phyloP scores from a whole-genome alignment of 768 basidiomycete genomes.

The Rhodocollybia butyracea region DNA sequence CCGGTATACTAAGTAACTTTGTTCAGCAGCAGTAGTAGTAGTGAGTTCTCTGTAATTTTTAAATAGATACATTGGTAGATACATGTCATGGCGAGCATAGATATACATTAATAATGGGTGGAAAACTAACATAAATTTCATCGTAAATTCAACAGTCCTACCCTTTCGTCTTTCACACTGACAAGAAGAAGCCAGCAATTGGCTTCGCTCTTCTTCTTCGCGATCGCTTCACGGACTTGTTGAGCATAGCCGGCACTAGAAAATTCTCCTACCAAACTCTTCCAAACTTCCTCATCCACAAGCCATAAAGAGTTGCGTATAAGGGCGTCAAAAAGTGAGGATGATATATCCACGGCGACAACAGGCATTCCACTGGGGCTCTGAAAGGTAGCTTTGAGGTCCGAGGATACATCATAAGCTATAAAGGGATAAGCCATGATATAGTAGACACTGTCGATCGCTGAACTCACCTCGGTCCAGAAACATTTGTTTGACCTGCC shows the following conservation, averaged over 20 bases:
- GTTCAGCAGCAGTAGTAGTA: no score
- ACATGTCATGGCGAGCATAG: no score
- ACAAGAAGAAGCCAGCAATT: slow-evolving; percentile 61
- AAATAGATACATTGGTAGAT: no score
- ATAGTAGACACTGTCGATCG: background rate
- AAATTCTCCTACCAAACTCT: slow-evolving; percentile 50
- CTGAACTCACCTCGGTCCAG: slow-evolving; percentile 56
- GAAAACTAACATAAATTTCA: background rate
- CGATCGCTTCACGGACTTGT: slow-evolving; percentile 64
- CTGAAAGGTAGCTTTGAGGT: slow-evolving; percentile 58
- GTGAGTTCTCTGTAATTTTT: no score
- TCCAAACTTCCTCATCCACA: slow-evolving; percentile 75
- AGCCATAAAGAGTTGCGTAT: slow-evolving; percentile 59
- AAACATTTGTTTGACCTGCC: slow-evolving; percentile 66
- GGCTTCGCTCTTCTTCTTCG: slow-evolving; percentile 61
- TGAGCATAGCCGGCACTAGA: slow-evolving; percentile 60
- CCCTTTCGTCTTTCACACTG: slow-evolving; percentile 65
- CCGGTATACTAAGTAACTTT: no score
- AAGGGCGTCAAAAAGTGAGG: slow-evolving; percentile 60
- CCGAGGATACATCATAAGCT: slow-evolving; percentile 64
- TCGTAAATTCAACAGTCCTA: slow-evolving; percentile 51
- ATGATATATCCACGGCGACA: slow-evolving; percentile 69
- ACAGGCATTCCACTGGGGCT: slow-evolving; percentile 51
- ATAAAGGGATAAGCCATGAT: background rate
- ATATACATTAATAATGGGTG: no score